Base-by-base conservation (phyloP, 768 basidiomycete species). In the Boletus sp. region DNA sequence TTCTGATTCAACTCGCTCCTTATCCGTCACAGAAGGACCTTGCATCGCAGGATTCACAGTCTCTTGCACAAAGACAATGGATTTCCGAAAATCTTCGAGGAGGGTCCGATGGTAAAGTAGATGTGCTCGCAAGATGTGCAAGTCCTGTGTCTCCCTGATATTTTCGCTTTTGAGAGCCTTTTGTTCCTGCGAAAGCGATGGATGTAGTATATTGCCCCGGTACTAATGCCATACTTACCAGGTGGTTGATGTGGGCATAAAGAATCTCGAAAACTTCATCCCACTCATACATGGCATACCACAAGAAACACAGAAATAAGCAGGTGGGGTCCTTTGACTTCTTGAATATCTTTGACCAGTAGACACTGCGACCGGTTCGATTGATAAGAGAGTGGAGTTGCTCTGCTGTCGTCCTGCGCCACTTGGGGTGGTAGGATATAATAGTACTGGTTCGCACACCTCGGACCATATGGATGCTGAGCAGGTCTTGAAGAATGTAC, bases 261-360 rank as follows among this genome's bases (percentile, higher is more conserved):
- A 85, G 62, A 6, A 65, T 59, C 62, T 83, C 82, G 30, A 83
- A 72, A 4, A 80, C 70, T 61, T 85, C 82, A 51, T 85, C 83
- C 82, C 83, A 85, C 2, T 81, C 74, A 58, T 85, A 84, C 21
- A 83, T 66, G 1, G 80, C 77, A 59, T 83, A 82, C 83, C 83
- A 85, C 43, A 85, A 64, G 27, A 78, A 70, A 39, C 77, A 73
- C 7, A 84, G 58, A 42, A 84, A 70, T 9, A 84, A 60, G 51
- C 83, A 82, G 0, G 82, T 84, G 7, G 83, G 80, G 53, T 84
- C 83, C 5, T 67, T 70, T 47, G 49, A 59, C 6, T 19, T 52
- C 0, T 27, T 0, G 17, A 68, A 72, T n/a, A 62, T 60, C 33
- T 70, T 70, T 23, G 54, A 55, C 68, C 69, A 70, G 47, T 70